A percentile compares a stretch with the other conserved stretches of the same genome.
These are phyloP conservation scores for Botryotinia globosa DNA, from an alignment of 2,329 filamentous ascomycete species.

Conservation along the genomic window DNA sequence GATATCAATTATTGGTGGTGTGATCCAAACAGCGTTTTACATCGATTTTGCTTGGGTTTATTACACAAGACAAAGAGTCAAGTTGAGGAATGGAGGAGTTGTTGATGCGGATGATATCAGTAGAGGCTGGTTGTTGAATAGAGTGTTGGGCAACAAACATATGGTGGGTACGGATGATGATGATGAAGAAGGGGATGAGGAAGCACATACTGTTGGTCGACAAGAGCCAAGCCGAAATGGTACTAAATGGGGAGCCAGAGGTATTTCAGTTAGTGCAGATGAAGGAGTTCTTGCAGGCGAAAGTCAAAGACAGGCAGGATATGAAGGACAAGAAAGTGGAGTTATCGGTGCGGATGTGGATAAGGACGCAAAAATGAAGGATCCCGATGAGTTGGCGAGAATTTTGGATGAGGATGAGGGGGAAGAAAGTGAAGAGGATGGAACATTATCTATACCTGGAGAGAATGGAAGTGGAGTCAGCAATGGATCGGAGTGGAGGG, in stretches of 20 bases:
- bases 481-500: slow-evolving; percentile 20
- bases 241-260: slow-evolving; percentile 56
- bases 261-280: slow-evolving; percentile 65
- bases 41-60: slow-evolving; percentile 97
- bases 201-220: slow-evolving; percentile 25
- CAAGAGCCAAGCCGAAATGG: slow-evolving; percentile 12
- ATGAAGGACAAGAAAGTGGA: slow-evolving; percentile 44
- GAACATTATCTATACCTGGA: background rate
- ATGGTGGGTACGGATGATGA: slow-evolving; percentile 45
- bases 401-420: slow-evolving; percentile 58
- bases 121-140: slow-evolving; percentile 78
- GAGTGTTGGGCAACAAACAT: slow-evolving; percentile 68
- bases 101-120: slow-evolving; percentile 87
- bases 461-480: background rate
- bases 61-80: slow-evolving; percentile 87
- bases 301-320: slow-evolving; percentile 42
- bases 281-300: slow-evolving; percentile 56
- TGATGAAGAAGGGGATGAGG: slow-evolving; percentile 33
- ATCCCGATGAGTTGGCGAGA: slow-evolving; percentile 62
- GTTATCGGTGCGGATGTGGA: slow-evolving; percentile 49
- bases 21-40: slow-evolving; percentile 87
- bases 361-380: slow-evolving; percentile 63
- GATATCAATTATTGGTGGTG: slow-evolving; percentile 78
- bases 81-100: slow-evolving; percentile 82
- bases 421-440: slow-evolving; percentile 37